These are phyloP conservation scores for Neofusicoccum umdonicola DNA, from an alignment of 2,329 filamentous ascomycete species.

Conservation along the genomic window DNA sequence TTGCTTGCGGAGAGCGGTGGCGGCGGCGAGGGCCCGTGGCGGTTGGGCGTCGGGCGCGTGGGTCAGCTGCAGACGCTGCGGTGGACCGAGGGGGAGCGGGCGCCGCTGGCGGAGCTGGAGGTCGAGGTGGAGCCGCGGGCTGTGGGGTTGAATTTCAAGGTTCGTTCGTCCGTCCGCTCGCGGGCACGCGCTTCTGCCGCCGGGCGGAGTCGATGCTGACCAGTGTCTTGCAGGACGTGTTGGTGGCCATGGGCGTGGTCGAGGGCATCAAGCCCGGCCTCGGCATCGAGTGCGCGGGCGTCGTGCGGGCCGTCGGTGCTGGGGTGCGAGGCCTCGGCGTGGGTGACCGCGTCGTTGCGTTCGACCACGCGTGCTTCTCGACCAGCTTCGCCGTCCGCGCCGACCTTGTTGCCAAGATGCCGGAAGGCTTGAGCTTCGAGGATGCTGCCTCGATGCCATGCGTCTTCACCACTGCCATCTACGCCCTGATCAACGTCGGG, in stretches of 20 bases:
- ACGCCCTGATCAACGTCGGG: conserved; percentile 25
- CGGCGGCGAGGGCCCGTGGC: background rate
- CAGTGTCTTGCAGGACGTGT: conserved; percentile 14
- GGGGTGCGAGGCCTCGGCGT: conserved; percentile 6
- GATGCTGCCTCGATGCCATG: conserved; percentile 28
- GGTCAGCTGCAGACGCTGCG: conserved; percentile 24
- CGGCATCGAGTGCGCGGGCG: conserved; percentile 18
- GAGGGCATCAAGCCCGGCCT: conserved; percentile 23
- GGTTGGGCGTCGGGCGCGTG: conserved; percentile 21
- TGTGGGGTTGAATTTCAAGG: conserved; percentile 25
- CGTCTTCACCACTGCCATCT: conserved; percentile 26
- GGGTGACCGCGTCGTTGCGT: conserved; percentile 23
- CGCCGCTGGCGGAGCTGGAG: background rate
- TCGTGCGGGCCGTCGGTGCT: conserved; percentile 24
- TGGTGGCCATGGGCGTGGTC: conserved; percentile 24
- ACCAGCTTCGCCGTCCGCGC: conserved; percentile 2
- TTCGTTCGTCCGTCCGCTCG: too few species aligned
- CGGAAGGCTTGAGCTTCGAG: conserved; percentile 27
- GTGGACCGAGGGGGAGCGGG: conserved; percentile 20
- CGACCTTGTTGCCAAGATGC: conserved; percentile 22
- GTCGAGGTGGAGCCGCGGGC: conserved; percentile 24
- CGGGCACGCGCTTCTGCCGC: too few species aligned
- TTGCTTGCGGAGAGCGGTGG: background rate
- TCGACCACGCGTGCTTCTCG: conserved; percentile 9
- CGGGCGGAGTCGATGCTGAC: too few species aligned